Base-by-base conservation (phyloP, 768 basidiomycete species). In the Pisolithus marmoratus region DNA sequence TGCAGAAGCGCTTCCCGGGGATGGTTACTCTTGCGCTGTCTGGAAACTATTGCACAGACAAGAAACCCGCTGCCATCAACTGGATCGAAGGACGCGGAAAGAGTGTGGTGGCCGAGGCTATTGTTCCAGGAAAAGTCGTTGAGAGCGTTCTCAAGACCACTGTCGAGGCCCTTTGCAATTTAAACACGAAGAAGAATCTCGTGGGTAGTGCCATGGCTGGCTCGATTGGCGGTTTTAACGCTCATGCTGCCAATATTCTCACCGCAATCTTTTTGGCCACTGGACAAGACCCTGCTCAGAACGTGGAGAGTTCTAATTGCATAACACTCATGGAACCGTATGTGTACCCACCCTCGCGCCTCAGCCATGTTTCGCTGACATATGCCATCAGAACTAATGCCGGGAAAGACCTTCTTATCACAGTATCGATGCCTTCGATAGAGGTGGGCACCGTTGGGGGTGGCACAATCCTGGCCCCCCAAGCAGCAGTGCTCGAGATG, bases 21-120 rank as follows among this genome's bases (percentile, higher is more conserved):
- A 97, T 97, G 94, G 69, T 83, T 50, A 83, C 93, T 37, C 79
- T 96, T 36, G 90, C 95, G 8, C 79, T 99, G 14, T 91, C 87
- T 5, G 96, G 95, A 42, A 99, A 99, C 70, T 99, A 98, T 68
- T 98, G 96, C 74, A 99, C 93, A 57, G 96, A 99, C 73, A 99
- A 99, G 85, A 99, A 99, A 74, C 90, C 96, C 0, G 91, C 96
- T 11, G 96, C 96, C 40, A 96, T 99, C 71, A 99, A 98, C 72
- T 99, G 96, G 96, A 98, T 98, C 56, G 95, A 98, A 71, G 96
- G 96, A 1, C 78, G 96, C 38, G 96, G 96, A 23, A 99, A 99
- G 87, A 90, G 90, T 50, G 88, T 99, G 22, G 94, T 98, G 44
- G 95, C 93, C 0, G 95, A 99, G 72, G 94, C 94, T 3, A 79